These are phyloP conservation scores for Colletotrichum noveboracense DNA, from an alignment of 2,329 filamentous ascomycete genomes.

Conservation along the genomic window DNA sequence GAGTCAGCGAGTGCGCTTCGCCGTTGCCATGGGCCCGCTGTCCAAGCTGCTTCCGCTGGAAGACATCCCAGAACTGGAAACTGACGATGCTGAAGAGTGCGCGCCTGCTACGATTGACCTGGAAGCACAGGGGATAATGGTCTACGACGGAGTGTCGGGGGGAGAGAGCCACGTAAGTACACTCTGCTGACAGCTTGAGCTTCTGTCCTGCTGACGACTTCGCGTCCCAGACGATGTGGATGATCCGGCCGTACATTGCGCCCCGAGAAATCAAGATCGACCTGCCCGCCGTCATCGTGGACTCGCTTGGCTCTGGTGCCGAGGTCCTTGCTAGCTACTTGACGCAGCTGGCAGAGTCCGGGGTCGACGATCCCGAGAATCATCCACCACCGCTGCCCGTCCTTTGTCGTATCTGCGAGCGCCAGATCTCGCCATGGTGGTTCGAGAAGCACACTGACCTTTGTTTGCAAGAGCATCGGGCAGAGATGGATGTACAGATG, in stretches of 20 bases:
- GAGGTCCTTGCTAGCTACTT: constrained; percentile 95
- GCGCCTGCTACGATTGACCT: constrained; percentile 72
- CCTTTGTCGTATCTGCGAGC: constrained; percentile 95
- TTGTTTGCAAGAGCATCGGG: constrained; percentile 92
- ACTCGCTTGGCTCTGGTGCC: constrained; percentile 91
- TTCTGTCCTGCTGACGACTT: background rate
- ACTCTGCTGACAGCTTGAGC: background rate
- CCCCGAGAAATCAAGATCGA: constrained; percentile 96
- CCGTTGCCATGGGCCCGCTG: constrained; percentile 70
- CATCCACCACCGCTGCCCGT: constrained; percentile 84
- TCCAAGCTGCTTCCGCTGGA: constrained; percentile 66
- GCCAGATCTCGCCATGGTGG: constrained; percentile 98
- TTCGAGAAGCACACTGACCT: constrained; percentile 99
- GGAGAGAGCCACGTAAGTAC: constrained; percentile 85
- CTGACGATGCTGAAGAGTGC: constrained; percentile 37
- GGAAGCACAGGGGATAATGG: constrained; percentile 98
- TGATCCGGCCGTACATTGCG: constrained; percentile 89
- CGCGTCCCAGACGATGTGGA: constrained; percentile 89
- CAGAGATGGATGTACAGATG: constrained; percentile 98
- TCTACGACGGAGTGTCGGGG: constrained; percentile 87
- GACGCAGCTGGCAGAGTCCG: constrained; percentile 84
- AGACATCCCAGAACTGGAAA: constrained; percentile 41
- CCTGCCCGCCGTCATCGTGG: constrained; percentile 85
- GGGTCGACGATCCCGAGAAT: constrained; percentile 74
- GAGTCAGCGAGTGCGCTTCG: constrained; percentile 88